Evolutionary conservation across 108 stramenopile genomes (phyloP), one percentile per base, ranked within the genome.

Genomic region (Parmales sp.): DNA sequence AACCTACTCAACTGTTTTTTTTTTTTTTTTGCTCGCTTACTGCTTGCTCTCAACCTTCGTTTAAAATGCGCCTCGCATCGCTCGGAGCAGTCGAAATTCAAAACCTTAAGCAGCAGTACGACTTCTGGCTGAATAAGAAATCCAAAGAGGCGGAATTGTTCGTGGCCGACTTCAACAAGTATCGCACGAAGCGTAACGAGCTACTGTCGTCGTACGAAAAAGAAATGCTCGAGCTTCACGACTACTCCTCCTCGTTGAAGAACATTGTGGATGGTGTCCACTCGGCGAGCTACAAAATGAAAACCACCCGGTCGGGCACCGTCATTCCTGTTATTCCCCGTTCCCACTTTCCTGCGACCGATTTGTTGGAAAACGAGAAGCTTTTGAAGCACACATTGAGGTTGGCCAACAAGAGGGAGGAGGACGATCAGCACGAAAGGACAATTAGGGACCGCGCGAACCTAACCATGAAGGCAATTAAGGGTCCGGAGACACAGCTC

Each of bases 61-160:
- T n/a, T n/a, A n/a, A n/a, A n/a, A n/a, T n/a, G n/a, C n/a, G n/a
- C n/a, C n/a, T n/a, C n/a, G n/a, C n/a, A n/a, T n/a, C n/a, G n/a
- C n/a, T n/a, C n/a, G n/a, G n/a, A n/a, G n/a, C n/a, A 11, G 54
- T 34, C 9, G 54, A 60, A 29, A 60, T 69, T 8, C 31, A 37
- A n/a, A 23, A 22, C 31, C 18, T 69, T 11, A 67, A 48, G 66
- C 29, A 31, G 45, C 66, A 67, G 66, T 67, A 67, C 45, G 66
- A 67, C 13, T 48, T 34, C 45, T 67, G 66, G 66, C 45, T 67
- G 25, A 9, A 26, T 46, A 48, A 67, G 45, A 67, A 67, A 46
- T 31, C 45, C 39, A 28, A 28, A 16, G 66, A 67, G 4, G 45
- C 66, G 4, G 45, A 29, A n/a, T 36, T 18, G 7, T 67, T 67